Evolutionary conservation across 1,284 basidiomycete species (phyloP).

Genomic region (Phlebopus sp.): DNA sequence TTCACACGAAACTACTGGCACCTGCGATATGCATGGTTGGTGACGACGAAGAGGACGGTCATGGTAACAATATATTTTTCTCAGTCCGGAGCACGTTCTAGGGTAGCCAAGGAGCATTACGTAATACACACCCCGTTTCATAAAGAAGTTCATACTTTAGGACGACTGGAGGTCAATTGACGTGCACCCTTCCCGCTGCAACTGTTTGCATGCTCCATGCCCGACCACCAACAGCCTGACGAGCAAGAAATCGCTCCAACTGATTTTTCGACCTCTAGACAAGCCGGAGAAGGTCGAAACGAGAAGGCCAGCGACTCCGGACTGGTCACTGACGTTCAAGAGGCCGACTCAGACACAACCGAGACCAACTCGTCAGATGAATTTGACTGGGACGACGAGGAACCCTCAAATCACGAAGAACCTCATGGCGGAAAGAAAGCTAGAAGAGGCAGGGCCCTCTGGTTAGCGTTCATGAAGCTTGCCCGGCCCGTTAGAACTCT

Average conservation of each 20-base stretch:
- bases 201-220: slow-evolving; percentile 5
- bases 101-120: not conserved
- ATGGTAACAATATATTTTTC: too few species aligned
- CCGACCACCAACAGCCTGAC: slow-evolving; percentile 10
- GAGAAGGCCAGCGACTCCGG: slow-evolving; percentile 10
- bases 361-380: slow-evolving; percentile 65
- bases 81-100: too few species aligned
- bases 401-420: slow-evolving; percentile 27
- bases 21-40: too few species aligned
- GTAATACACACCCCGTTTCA: not conserved
- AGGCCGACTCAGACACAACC: slow-evolving; percentile 50
- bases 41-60: too few species aligned
- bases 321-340: slow-evolving; percentile 4
- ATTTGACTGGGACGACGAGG: slow-evolving; percentile 73
- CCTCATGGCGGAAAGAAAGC: slow-evolving; percentile 29
- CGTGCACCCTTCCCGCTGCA: not conserved
- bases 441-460: slow-evolving; percentile 53
- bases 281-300: slow-evolving; percentile 4
- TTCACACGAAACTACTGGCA: too few species aligned
- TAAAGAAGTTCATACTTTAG: too few species aligned
- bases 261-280: too few species aligned
- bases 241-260: not conserved
- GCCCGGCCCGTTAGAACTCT: slow-evolving; percentile 56
- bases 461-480: slow-evolving; percentile 66
- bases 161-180: slow-evolving; percentile 6